Base-by-base conservation (phyloP, 164 flowering plant genomes). In the Tinospora cordifolia region DNA sequence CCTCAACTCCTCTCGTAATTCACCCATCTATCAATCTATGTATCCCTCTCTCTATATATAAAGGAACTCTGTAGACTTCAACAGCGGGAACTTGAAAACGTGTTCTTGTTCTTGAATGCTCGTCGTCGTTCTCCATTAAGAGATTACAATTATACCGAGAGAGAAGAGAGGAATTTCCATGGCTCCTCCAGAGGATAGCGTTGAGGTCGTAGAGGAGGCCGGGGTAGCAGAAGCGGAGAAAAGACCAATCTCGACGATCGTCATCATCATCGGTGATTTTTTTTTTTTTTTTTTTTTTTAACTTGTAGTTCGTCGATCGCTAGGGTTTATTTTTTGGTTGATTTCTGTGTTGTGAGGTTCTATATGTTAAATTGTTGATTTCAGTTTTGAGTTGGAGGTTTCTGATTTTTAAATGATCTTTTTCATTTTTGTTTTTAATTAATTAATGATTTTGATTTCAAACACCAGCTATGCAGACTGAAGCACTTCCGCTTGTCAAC, bases 401-500 rank as follows among this genome's bases (percentile, higher is more conserved):
- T 46, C 51, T 27, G 7, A 71, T 30, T 62, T 39, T 34, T 22
- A 14, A 41, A 46, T 7, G 26, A 8, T 30, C 58, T 30, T 1
- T 26, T 30, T 30, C 4, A 1, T 30, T 30, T 1, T 30, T 30
- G 4, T 30, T 30, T 30, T 30, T 30, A 1, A 30, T 30, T 30
- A 30, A 30, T 30, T 24, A n/a, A 22, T 30, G 73, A 34, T 75
- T 63, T 74, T 66, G 44, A 69, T 67, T 63, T 68, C 62, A 71
- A 75, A 36, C 36, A 59, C 21, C 84, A 92, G 97, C 99, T 83
- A 94, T 94, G 99, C 96, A 94, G 80, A 84, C 93, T 14, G 99
- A 94, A 80, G 97, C 99, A 51, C 81, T 87, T 72, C 98, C 99
- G 17, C 74, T 94, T 38, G 96, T 94, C 36, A 79, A 78, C 78